Conservation (phyloP, 208 protist genomes). For the Blechomonas ayalai region DNA sequence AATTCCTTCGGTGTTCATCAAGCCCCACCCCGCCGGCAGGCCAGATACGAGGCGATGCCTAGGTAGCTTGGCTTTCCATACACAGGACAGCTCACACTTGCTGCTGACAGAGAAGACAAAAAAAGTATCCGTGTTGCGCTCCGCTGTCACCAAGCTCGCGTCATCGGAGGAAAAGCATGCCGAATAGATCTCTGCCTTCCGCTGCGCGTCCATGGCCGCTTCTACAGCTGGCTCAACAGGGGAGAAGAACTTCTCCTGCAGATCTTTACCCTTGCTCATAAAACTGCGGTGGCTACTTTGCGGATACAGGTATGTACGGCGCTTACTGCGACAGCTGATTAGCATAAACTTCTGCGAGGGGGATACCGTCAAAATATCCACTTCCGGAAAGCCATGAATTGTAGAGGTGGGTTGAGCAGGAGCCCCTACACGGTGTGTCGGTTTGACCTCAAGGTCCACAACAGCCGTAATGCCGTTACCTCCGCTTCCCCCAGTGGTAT, state of each 20-base stretch:
- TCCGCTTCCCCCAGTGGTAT: too few species aligned
- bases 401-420: constrained; percentile 24
- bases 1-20: constrained; percentile 32
- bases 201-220: constrained; percentile 10
- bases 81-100: constrained; percentile 23
- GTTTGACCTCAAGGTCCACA: background rate
- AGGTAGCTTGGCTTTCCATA: constrained; percentile 55
- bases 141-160: constrained; percentile 36
- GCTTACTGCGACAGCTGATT: constrained; percentile 63
- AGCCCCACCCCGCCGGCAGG: constrained; percentile 41
- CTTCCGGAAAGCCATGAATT: constrained; percentile 44
- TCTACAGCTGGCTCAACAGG: constrained; percentile 30
- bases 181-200: constrained; percentile 45
- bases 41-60: constrained; percentile 51
- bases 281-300: constrained; percentile 32
- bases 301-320: constrained; percentile 37
- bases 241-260: constrained; percentile 41
- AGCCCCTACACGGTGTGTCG: background rate
- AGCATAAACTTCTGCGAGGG: constrained; percentile 51
- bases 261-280: constrained; percentile 41
- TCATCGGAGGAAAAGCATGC: constrained; percentile 46
- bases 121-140: constrained; percentile 64
- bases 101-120: constrained; percentile 36
- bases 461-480: too few species aligned
- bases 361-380: constrained; percentile 56